A percentile compares a stretch with the other conserved stretches of the same genome.
phyloP scores from a whole-genome alignment of 257 asterid genomes.

The Jaltomata sinuosa region DNA sequence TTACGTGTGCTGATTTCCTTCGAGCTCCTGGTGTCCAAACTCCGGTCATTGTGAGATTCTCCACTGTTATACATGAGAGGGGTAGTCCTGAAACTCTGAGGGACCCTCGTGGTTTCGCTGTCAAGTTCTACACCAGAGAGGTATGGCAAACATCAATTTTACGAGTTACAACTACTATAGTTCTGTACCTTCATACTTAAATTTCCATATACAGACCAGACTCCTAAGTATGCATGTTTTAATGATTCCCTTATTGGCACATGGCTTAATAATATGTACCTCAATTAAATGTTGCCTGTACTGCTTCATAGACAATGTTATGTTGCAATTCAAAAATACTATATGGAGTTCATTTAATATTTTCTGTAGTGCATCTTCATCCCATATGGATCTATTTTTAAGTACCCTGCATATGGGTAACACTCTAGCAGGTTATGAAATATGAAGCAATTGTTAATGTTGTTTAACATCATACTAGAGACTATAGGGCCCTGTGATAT shows the following conservation, averaged over 20 bases:
- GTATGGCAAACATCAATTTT: neutral
- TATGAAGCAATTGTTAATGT: neutral
- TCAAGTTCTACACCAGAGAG: constrained; percentile 38
- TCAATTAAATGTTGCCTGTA: neutral
- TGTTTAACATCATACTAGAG: neutral
- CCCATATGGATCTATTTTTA: neutral
- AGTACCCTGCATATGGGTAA: neutral
- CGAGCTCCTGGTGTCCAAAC: constrained; percentile 32
- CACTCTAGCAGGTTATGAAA: neutral
- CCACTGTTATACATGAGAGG: constrained; percentile 31
- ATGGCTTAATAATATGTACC: neutral
- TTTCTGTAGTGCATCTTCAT: neutral
- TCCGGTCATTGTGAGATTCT: constrained; percentile 29
- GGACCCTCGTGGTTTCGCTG: constrained; percentile 35
- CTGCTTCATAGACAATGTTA: neutral
- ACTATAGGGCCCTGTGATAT: neutral
- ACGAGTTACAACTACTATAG: neutral
- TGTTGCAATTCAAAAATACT: neutral
- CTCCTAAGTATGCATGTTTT: neutral
- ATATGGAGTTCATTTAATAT: neutral
- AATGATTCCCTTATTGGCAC: neutral
- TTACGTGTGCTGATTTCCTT: constrained; percentile 33
- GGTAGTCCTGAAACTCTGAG: constrained; percentile 33
- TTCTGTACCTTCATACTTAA: neutral
- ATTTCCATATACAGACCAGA: neutral